Conservation (phyloP, 306 rosid species). For the Styphnolobium japonicum region DNA sequence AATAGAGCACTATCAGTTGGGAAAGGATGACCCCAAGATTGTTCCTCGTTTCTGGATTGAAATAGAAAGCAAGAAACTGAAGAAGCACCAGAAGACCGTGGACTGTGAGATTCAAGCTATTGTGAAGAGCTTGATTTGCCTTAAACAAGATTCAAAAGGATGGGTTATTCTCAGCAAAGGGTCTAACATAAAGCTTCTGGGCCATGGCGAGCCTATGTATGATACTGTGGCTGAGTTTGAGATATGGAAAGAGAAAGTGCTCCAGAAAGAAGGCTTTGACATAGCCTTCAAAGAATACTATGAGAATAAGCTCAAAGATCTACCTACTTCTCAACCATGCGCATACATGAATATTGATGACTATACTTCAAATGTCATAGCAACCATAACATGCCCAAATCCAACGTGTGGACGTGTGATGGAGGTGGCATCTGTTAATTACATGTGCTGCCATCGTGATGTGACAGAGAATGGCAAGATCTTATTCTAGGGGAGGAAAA, state of each 20-base stretch:
- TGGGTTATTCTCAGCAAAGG: constrained; percentile 46
- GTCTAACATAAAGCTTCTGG: not conserved
- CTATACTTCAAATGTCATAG: too few species aligned
- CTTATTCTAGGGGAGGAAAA: too few species aligned
- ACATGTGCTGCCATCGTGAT: too few species aligned
- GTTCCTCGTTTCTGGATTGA: constrained; percentile 33
- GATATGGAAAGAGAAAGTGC: constrained; percentile 28
- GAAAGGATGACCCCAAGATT: constrained; percentile 8
- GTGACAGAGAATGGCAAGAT: too few species aligned
- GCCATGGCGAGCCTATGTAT: constrained; percentile 29
- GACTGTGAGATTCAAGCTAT: constrained; percentile 24
- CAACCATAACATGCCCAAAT: too few species aligned
- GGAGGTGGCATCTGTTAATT: too few species aligned
- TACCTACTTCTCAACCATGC: constrained; percentile 21
- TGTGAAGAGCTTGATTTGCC: constrained; percentile 19
- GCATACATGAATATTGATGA: too few species aligned
- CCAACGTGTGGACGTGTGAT: too few species aligned
- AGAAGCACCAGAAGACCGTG: constrained; percentile 8
- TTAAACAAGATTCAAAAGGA: constrained; percentile 29
- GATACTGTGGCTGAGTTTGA: constrained; percentile 25
- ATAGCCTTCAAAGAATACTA: constrained; percentile 29
- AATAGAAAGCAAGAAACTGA: constrained; percentile 36
- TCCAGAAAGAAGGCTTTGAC: constrained; percentile 26
- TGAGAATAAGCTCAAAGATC: constrained; percentile 17
- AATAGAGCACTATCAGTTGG: constrained; percentile 19